Evolutionary conservation across 257 asterid genomes (phyloP), one percentile per base, ranked within the genome.

Genomic region (Lycium ferocissimum): DNA sequence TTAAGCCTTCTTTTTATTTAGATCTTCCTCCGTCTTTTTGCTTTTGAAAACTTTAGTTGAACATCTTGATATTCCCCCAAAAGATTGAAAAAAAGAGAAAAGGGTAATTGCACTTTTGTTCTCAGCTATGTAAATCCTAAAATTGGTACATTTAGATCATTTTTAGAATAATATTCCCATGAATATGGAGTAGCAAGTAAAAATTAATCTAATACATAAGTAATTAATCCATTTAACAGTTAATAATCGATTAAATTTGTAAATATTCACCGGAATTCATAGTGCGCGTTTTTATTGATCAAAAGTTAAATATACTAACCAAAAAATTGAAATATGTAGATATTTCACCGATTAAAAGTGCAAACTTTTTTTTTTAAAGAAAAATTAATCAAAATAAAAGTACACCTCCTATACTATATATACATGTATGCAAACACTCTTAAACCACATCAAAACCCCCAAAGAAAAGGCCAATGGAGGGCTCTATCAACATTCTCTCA

Each of bases 401-500:
- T 17, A 37, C n/a, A 11, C 18, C 4, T 20, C 43, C 65, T 76
- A 65, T 13, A 26, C 7, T 76, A 76, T 49, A 76, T 76, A 76
- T 76, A 53, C 47, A 76, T 38, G 49, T 76, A 76, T 9, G 65
- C 57, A 76, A 33, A 53, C 47, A 22, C 65, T n/a, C 82, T 76
- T 51, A 26, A 53, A 76, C 47, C 65, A 76, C 47, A 76, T 47
- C 82, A 76, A 76, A 73, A 71, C 83, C 85, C 81, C 85, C 81
- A 86, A 84, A 14, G 13, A 9, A 26, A 47, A 71, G 35, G 6
- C 56, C 59, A 40, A 80, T 65, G 15, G 70, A 33, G 67, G 62
- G 45, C 81, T 51, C 63, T 43, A 76, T 66, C 18, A 73, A 73
- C 22, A 67, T 90, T 70, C 9, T 90, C 80, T 35, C 89, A 26